Conservation (phyloP, 768 basidiomycete species). For the Exsudoporus frostii region DNA sequence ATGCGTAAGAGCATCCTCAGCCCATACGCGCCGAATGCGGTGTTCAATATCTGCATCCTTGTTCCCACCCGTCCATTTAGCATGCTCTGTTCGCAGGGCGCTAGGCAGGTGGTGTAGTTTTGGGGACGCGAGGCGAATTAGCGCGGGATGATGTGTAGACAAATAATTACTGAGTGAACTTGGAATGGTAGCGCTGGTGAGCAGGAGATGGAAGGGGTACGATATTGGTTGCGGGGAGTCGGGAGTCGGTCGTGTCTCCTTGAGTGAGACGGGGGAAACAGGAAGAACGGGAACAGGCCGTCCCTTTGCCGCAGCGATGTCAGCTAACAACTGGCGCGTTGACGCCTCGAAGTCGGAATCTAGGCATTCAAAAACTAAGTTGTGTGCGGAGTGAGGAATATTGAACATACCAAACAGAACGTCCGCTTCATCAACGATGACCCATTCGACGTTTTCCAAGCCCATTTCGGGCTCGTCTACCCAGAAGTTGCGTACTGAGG, state of each 20-base stretch:
- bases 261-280: conserved; percentile 19
- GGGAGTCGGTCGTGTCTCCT: background rate
- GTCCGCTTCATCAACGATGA: conserved; percentile 89
- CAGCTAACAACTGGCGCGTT: conserved; percentile 66
- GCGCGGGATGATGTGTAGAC: conserved; percentile 53
- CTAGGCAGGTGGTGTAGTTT: conserved; percentile 75
- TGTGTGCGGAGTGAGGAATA: background rate
- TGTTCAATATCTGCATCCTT: conserved; percentile 76
- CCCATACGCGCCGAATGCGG: conserved; percentile 72
- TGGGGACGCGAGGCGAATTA: conserved; percentile 78
- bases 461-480: conserved; percentile 56
- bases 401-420: conserved; percentile 69
- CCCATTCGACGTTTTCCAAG: conserved; percentile 77
- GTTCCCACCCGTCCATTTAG: conserved; percentile 75
- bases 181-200: conserved; percentile 88
- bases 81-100: conserved; percentile 68
- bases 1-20: conserved; percentile 49
- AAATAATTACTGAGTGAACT: conserved; percentile 67
- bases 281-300: conserved; percentile 16
- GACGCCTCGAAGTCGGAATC: conserved; percentile 81
- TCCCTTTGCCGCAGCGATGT: conserved; percentile 63
- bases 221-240: conserved; percentile 23
- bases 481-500: conserved; percentile 34
- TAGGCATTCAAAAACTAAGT: conserved; percentile 27
- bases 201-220: conserved; percentile 78